phyloP scores from a whole-genome alignment of 202 grass and related monocot genomes.

The Carex arenaria region DNA sequence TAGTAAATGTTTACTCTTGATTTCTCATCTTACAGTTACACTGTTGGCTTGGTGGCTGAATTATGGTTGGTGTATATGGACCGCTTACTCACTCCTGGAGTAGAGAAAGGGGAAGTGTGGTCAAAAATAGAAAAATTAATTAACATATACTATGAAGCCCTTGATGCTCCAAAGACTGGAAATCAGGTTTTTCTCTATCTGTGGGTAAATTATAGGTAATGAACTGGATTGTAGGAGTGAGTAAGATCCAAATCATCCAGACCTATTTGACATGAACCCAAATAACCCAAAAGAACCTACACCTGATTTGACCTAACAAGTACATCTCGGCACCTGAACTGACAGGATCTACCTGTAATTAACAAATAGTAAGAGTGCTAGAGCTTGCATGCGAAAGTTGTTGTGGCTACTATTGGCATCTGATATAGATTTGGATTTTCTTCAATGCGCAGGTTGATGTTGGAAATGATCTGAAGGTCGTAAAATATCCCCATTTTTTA shows the following conservation, averaged over 20 bases:
- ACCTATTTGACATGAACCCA: background rate
- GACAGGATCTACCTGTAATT: background rate
- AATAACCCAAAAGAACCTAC: background rate
- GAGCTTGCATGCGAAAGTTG: background rate
- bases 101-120: constrained; percentile 33
- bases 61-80: constrained; percentile 72
- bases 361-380: background rate
- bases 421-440: constrained; percentile 5
- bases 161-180: constrained; percentile 68
- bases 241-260: background rate
- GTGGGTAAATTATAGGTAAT: background rate
- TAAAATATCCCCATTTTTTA: constrained; percentile 54
- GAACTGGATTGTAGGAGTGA: background rate
- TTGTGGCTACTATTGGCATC: background rate
- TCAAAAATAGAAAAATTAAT: constrained; percentile 45
- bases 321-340: background rate
- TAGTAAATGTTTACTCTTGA: constrained; percentile 10
- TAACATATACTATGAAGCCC: constrained; percentile 72
- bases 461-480: constrained; percentile 25
- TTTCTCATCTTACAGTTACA: constrained; percentile 38
- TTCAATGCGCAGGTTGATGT: constrained; percentile 33
- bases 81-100: constrained; percentile 36
- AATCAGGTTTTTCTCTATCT: constrained; percentile 40
- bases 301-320: background rate
- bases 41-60: constrained; percentile 37